Percentiles rank a stretch among this genome's conserved stretches.
These are phyloP conservation scores for Leccinum olivaceopallidum DNA, from an alignment of 768 basidiomycete genomes.

Conservation along the genomic window DNA sequence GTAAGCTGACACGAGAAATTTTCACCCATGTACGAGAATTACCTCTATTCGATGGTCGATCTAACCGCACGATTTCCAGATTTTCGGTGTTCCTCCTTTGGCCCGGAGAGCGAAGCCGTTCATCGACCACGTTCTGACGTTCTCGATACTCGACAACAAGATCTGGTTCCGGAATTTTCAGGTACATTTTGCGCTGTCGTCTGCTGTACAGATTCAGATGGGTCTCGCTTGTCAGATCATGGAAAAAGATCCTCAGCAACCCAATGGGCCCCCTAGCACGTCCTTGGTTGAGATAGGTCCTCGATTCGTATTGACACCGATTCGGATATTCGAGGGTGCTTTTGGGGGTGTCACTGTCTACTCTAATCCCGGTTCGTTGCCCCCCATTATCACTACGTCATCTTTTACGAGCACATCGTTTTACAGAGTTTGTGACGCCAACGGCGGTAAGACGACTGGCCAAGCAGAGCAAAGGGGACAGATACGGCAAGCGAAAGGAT, in stretches of 20 bases:
- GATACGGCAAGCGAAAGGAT: conserved; percentile 81
- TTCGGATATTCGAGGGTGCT: conserved; percentile 97
- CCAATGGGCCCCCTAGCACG: conserved; percentile 80
- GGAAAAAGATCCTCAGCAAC: conserved; percentile 90
- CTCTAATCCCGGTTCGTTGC: conserved; percentile 82
- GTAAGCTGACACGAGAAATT: conserved; percentile 84
- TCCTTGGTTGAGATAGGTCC: conserved; percentile 97
- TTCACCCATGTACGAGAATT: conserved; percentile 77
- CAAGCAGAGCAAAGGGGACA: conserved; percentile 73
- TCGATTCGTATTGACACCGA: conserved; percentile 94
- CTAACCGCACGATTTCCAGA: conserved; percentile 47
- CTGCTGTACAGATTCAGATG: neutral
- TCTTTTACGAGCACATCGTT: neutral
- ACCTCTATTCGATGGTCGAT: neutral
- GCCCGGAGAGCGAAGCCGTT: conserved; percentile 94
- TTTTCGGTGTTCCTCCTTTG: conserved; percentile 92
- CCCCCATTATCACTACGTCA: neutral
- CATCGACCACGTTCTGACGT: conserved; percentile 95
- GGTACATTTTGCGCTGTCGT: conserved; percentile 43
- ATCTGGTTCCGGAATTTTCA: conserved; percentile 99
- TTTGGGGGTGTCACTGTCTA: conserved; percentile 95
- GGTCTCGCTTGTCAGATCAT: conserved; percentile 61
- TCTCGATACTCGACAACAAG: conserved; percentile 92
- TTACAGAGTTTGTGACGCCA: conserved; percentile 88
- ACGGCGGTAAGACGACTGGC: conserved; percentile 70